A percentile compares a stretch with the other conserved stretches of the same genome.
phyloP scores from a whole-genome alignment of 2,329 filamentous ascomycete genomes.

The Hirsutella rhossiliensis region DNA sequence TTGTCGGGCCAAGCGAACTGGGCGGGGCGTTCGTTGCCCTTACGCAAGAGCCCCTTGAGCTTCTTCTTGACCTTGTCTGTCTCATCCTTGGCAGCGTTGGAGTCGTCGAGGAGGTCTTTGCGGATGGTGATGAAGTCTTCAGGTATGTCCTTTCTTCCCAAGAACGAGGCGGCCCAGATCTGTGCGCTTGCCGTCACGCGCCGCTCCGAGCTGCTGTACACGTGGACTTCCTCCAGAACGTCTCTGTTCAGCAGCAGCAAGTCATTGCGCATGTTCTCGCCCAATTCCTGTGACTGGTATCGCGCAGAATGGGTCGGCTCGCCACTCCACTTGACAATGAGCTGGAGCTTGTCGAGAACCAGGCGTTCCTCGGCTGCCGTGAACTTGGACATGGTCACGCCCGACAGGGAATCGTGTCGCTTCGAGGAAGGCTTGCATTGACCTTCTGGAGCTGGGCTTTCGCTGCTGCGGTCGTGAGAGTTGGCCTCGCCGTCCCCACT shows the following conservation, averaged over 20 bases:
- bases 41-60: slow-evolving; percentile 80
- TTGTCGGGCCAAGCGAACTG: slow-evolving; percentile 98
- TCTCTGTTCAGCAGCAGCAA: slow-evolving; percentile 85
- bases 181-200: slow-evolving; percentile 92
- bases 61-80: slow-evolving; percentile 99
- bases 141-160: slow-evolving; percentile 74
- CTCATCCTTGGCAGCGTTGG: slow-evolving; percentile 95
- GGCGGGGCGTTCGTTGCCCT: slow-evolving; percentile 84
- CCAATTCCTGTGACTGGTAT: slow-evolving; percentile 91
- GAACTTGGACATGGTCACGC: slow-evolving; percentile 84
- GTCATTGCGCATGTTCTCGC: slow-evolving; percentile 92
- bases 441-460: slow-evolving; percentile 11
- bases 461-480: slow-evolving; percentile 9
- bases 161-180: slow-evolving; percentile 85
- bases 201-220: slow-evolving; percentile 92
- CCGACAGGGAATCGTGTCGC: slow-evolving; percentile 75
- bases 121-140: slow-evolving; percentile 81
- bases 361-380: slow-evolving; percentile 88
- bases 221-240: slow-evolving; percentile 80
- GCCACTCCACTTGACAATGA: slow-evolving; percentile 98
- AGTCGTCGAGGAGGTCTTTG: slow-evolving; percentile 92
- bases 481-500: slow-evolving; percentile 17
- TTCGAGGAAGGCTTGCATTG: slow-evolving; percentile 30
- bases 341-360: slow-evolving; percentile 86
- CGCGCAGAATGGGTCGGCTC: slow-evolving; percentile 95